phyloP scores from a whole-genome alignment of 2,329 filamentous ascomycete species.

The Nemania sp. region DNA sequence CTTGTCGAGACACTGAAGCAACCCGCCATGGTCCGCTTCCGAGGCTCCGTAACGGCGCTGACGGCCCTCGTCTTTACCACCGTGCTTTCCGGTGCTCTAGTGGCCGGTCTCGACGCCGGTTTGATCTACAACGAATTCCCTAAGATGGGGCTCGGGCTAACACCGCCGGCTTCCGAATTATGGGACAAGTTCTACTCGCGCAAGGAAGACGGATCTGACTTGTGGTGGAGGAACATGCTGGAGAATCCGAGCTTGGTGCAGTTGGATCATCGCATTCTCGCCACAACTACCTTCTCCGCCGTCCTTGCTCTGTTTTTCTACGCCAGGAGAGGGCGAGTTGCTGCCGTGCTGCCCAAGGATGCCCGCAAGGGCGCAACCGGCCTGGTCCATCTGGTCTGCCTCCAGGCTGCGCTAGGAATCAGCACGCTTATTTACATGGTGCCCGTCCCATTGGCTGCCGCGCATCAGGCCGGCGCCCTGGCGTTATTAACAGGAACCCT shows the following conservation, averaged over 20 bases:
- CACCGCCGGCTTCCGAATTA: constrained; percentile 81
- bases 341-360: constrained; percentile 62
- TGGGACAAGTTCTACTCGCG: constrained; percentile 86
- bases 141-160: constrained; percentile 83
- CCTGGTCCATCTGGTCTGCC: constrained; percentile 77
- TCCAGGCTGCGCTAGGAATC: constrained; percentile 88
- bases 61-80: constrained; percentile 81
- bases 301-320: constrained; percentile 83
- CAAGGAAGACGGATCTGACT: constrained; percentile 74
- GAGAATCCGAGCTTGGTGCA: constrained; percentile 97
- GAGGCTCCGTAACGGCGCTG: constrained; percentile 71
- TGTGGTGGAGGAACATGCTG: constrained; percentile 97
- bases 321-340: constrained; percentile 66
- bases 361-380: constrained; percentile 74
- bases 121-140: constrained; percentile 99
- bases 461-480: constrained; percentile 89
- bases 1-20: constrained; percentile 65
- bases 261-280: constrained; percentile 91
- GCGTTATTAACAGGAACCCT: constrained; percentile 82
- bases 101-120: constrained; percentile 93
- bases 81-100: constrained; percentile 89
- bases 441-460: constrained; percentile 82
- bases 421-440: constrained; percentile 92
- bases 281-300: constrained; percentile 83
- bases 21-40: constrained; percentile 73